Base-by-base conservation (phyloP, 2,329 filamentous ascomycete species). In the Alternaria metachromatica region DNA sequence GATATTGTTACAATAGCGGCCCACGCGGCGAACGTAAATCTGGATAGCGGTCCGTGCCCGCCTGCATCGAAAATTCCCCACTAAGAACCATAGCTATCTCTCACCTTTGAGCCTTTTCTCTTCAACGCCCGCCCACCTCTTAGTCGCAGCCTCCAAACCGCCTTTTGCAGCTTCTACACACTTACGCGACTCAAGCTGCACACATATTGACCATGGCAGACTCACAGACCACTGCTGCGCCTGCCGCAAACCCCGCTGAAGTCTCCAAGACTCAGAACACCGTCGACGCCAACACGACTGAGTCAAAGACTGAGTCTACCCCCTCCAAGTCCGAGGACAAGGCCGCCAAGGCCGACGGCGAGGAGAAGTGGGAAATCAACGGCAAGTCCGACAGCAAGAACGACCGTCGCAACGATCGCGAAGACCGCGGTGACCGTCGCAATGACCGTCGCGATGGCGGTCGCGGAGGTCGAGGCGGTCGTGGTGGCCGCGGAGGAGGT, bases 201-300 rank as follows among this genome's bases (percentile, higher is more conserved):
- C 51, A 45, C 21, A 23, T 62, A 33, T 61, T 56, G 50, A 58
- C 25, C 20, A 76, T 75, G 72, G 69, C 72, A 62, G 72, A 75
- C 71, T 68, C 62, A 21, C 55, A 67, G 28, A 64, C 54, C 28
- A 66, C 66, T 46, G 68, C 67, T 48, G 65, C 66, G 55, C 62
- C 67, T 26, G 62, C 66, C 44, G 50, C 64, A 55, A 70, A 67
- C 67, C 68, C 73, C 68, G 55, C 70, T 58, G 65, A 67, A 62
- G 63, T 53, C 44, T 46, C 61, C 61, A 63, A 67, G 58, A 62
- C 59, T 26, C 63, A 68, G 62, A 62, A 50, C 61, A 30, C 66
- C 25, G 56, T 28, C 10, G 55, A 65, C 33, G 58, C 58, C 54
- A 60, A 72, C 37, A 41, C n/a, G 58, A 13, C 66, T 51, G 68